phyloP scores from a whole-genome alignment of 257 asterid species.

The Ballota nigra region DNA sequence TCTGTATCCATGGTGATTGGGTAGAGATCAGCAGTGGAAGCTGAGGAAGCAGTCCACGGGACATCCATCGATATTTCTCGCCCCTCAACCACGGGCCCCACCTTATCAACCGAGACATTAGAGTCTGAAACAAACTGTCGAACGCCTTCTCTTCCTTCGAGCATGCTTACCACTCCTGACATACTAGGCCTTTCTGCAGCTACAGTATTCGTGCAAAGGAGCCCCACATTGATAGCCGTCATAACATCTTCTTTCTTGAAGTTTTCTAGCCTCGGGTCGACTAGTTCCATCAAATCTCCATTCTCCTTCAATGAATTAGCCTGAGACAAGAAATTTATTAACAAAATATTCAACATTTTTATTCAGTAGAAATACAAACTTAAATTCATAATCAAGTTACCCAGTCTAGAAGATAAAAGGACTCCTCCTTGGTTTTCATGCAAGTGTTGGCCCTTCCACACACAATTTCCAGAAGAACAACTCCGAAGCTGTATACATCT shows the following conservation, averaged over 20 bases:
- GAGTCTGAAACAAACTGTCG: constrained; percentile 18
- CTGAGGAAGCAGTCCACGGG: constrained; percentile 44
- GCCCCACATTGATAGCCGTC: constrained; percentile 42
- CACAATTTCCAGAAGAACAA: constrained; percentile 45
- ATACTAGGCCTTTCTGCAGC: constrained; percentile 56
- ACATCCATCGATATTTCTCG: constrained; percentile 41
- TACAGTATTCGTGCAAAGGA: constrained; percentile 45
- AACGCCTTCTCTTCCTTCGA: constrained; percentile 43
- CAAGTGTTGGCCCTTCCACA: constrained; percentile 48
- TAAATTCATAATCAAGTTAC: constrained; percentile 24
- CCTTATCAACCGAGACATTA: background rate
- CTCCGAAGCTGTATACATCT: constrained; percentile 59
- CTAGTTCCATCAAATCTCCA: constrained; percentile 47
- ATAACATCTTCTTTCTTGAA: constrained; percentile 39
- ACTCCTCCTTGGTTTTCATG: constrained; percentile 29
- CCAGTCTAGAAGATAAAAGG: constrained; percentile 53
- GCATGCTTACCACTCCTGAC: constrained; percentile 63
- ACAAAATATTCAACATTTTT: background rate
- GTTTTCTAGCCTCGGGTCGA: constrained; percentile 47
- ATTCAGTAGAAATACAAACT: background rate
- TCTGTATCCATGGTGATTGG: constrained; percentile 38
- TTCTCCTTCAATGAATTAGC: constrained; percentile 42
- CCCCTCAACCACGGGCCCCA: background rate
- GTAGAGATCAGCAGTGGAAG: constrained; percentile 47
- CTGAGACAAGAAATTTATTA: constrained; percentile 21